Evolutionary conservation across 108 stramenopile species (phyloP), one percentile per base, ranked within the genome.

Genomic region (Cyclotella distinguenda): DNA sequence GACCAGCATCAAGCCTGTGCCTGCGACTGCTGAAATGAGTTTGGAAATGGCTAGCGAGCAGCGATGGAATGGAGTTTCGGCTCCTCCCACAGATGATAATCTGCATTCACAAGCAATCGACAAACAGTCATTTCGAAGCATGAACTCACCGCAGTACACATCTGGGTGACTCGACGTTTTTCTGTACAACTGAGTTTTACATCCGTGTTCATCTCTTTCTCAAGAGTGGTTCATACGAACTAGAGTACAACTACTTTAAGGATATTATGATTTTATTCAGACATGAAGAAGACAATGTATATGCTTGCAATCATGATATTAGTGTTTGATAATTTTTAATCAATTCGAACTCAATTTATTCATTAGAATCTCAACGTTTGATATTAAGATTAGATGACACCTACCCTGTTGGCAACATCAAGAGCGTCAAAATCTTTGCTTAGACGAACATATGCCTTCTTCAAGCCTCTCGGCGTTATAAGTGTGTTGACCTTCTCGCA

Each of bases 371-470:
- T 38, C 38, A 38, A 38, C 38, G 12, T 47, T 6, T 40, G 49
- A 11, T 21, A 44, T 31, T 30, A 39, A 31, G 3, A 27, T 75
- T 93, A 95, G 88, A 99, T 97, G 56, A 99, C 97, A 80, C 97
- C 97, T 68, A 99, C 96, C 75, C 92, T 83, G 94, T 99, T 98
- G 22, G 99, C 99, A 72, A 99, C 95, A 77, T 99, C 99, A 60
- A 98, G 88, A 25, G 99, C 99, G 82, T 99, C 99, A 64, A 87
- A 95, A 74, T 99, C 97, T 80, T 96, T 89, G 77, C 94, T 95
- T 51, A 99, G 86, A 57, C 91, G 82, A 27, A 99, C 97, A 78
- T 99, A 99, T 47, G 95, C 95, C 91, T 99, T 99, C 94, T 99
- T 99, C 76, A 91, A 68, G 61, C 99, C 99, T 58, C 96, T 89